These are phyloP conservation scores for Aspergillus hiratsukae DNA, from an alignment of 2,329 filamentous ascomycete genomes.

Conservation along the genomic window DNA sequence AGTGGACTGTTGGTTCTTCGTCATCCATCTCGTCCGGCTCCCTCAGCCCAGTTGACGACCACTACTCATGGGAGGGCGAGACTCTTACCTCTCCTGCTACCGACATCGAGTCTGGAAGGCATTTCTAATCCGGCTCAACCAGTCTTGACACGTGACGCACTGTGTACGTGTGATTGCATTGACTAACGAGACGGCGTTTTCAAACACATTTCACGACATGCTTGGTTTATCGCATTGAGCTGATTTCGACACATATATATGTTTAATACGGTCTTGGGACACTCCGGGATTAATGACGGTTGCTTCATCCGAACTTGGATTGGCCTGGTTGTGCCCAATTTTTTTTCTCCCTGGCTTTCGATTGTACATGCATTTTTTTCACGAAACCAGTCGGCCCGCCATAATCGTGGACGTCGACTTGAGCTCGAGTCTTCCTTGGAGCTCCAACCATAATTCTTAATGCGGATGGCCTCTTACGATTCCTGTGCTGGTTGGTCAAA, in stretches of 20 bases:
- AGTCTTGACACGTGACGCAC: constrained; percentile 1
- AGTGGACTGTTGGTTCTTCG: constrained; percentile 84
- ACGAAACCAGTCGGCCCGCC: constrained; percentile 16
- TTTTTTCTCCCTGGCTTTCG: constrained; percentile 19
- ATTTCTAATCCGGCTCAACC: constrained; percentile 5
- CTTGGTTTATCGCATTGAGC: constrained; percentile 36
- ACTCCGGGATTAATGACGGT: constrained; percentile 15
- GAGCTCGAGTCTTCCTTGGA: constrained; percentile 10
- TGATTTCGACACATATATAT: constrained; percentile 35
- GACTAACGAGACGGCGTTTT: constrained; percentile 32
- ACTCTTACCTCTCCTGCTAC: constrained; percentile 32
- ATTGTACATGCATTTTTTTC: constrained; percentile 36
- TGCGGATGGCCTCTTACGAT: constrained; percentile 23
- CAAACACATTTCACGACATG: constrained; percentile 30
- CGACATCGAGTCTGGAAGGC: constrained; percentile 39
- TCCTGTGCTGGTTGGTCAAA: constrained; percentile 7
- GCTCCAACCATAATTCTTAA: constrained; percentile 39
- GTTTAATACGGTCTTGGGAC: constrained; percentile 31
- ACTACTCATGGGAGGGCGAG: constrained; percentile 44
- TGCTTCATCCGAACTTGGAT: constrained; percentile 15
- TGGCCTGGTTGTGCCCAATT: constrained; percentile 12
- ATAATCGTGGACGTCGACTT: constrained; percentile 7
- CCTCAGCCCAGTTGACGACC: constrained; percentile 59
- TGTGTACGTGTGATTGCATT: constrained; percentile 25
- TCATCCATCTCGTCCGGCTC: constrained; percentile 67